Evolutionary conservation across 2,329 filamentous ascomycete species (phyloP), one percentile per base, ranked within the genome.

Genomic region (Scedosporium minutisporum): DNA sequence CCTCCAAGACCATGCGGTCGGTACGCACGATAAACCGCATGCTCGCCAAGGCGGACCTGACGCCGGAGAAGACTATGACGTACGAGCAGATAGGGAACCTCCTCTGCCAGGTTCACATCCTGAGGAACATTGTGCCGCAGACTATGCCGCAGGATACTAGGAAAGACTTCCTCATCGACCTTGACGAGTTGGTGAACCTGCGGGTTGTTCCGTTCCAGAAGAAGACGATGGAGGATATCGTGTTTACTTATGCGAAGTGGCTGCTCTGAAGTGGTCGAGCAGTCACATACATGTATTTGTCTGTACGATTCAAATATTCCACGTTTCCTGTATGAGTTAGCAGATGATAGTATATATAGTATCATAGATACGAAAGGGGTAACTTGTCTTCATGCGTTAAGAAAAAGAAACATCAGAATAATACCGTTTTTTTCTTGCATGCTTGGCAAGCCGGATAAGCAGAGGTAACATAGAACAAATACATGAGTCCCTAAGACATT

Each of bases 81-180:
- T 97, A 96, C 78, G 96, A 93, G 74, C 92, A 97, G 68, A 91
- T 96, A 68, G 95, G 95, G 1, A 78, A 97, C 64, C 77, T 99
- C 51, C 80, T 99, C 4, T 96, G 91, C 72, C 93, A 99, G 72
- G 88, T 93, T 3, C 92, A 97, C 68, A 82, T 92, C 33, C 78
- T 99, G 61, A 85, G 92, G 57, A 84, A 84, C 68, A 82, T 89
- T 55, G 88, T 88, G 1, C 79, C 79, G 60, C 44, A 60, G 27
- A 71, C 74, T 14, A 67, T 97, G 67, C 91, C 91, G 0, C 80
- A 83, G 1, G 84, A 90, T 53, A 83, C 96, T 12, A 87, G 88
- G 70, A 86, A 87, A 68, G 93, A 97, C 69, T 97, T 99, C 69
- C 75, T 92, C 63, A 90, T 96, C 73, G 95, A 99, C 71, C 78